phyloP scores from a whole-genome alignment of 352 stramenopile species.

The Blastocystis sp. region DNA sequence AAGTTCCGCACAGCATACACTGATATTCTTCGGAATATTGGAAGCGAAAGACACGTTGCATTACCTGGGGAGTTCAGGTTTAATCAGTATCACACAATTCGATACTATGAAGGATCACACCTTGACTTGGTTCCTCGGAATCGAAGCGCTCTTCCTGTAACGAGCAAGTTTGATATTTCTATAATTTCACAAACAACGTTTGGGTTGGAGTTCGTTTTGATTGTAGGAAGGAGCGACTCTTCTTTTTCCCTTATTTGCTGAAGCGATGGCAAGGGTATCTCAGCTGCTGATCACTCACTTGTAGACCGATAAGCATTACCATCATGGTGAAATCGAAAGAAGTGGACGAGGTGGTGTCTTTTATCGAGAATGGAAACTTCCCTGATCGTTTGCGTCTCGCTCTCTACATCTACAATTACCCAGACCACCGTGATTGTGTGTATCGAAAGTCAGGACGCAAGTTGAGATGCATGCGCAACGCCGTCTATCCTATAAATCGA shows the following conservation, averaged over 20 bases:
- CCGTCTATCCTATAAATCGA: constrained; percentile 40
- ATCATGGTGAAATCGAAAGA: constrained; percentile 3
- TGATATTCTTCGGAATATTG: constrained; percentile 11
- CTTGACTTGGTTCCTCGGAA: constrained; percentile 1
- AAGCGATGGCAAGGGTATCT: constrained; percentile 1
- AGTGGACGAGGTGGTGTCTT: neutral
- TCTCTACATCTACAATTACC: neutral
- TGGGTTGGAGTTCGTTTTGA: neutral
- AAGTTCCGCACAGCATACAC: neutral
- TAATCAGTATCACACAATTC: neutral
- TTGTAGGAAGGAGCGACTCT: constrained; percentile 29
- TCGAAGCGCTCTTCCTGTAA: neutral
- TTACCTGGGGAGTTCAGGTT: neutral
- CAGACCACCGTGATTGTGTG: neutral
- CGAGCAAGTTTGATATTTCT: neutral
- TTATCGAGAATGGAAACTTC: neutral
- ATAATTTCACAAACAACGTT: constrained; percentile 44
- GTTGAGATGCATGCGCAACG: neutral
- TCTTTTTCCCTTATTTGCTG: constrained; percentile 30
- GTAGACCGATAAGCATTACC: constrained; percentile 27
- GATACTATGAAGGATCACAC: constrained; percentile 28
- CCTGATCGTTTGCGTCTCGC: constrained; percentile 4
- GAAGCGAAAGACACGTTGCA: neutral
- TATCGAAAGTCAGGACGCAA: neutral
- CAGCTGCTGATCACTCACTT: neutral